Evolutionary conservation across 2,329 filamentous ascomycete genomes (phyloP), one percentile per base, ranked within the genome.

Genomic region (Alternaria metachromatica): DNA sequence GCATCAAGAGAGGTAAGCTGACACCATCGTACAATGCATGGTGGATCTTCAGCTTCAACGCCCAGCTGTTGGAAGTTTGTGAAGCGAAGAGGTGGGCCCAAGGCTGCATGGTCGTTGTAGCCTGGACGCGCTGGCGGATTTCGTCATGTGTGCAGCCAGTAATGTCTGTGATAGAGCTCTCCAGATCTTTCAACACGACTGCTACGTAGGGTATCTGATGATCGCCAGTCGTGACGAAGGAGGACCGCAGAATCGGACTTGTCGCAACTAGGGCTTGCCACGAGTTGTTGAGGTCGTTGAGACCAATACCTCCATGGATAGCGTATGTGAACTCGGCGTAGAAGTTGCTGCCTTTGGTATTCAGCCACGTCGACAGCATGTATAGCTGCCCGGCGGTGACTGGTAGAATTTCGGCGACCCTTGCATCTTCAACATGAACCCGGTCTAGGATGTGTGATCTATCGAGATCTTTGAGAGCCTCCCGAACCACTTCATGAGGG

Each of bases 21-120:
- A 96, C 85, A 6, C 90, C 94, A 76, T 97, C 95, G 74, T 97
- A 98, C 0, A 97, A 83, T 0, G 92, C 92, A 76, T 98, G 94
- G 66, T 97, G 94, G 5, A 97, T 90, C 25, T 84, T 82, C 3
- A 86, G 80, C 49, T 80, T 69, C 48, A 84, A 60, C 8, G 69
- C 63, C 68, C 80, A 82, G 15, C 78, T 77, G 23, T 58, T 60
- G 3, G 65, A n/a, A 1, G 65, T 73, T 50, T 75, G 69, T 21
- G 72, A 75, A 7, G 76, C 80, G 63, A 80, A 77, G 6, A 85
- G 66, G 55, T 76, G 72, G 12, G 76, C 80, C 63, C 73, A 76
- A 8, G 78, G 77, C 43, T 81, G 79, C 18, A 43, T 55, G 3
- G 18, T 20, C n/a, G 21, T 11, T 43, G n/a, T 49, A 15, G 4